Conservation (phyloP, 2,329 filamentous ascomycete genomes). For the Monosporascus sp. region DNA sequence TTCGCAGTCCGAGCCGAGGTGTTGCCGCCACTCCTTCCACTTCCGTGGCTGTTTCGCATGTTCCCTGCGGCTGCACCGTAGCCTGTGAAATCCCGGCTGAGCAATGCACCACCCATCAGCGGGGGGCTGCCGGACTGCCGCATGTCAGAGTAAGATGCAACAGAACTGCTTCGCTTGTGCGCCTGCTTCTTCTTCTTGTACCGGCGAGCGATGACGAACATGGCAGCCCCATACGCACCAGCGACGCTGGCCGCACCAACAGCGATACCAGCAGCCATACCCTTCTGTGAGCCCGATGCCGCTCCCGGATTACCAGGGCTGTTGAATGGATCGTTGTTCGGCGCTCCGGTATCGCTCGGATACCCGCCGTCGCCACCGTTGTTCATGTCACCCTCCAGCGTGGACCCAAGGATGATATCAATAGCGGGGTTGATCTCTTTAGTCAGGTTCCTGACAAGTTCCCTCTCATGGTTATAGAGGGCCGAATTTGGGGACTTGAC, state of each 20-base stretch:
- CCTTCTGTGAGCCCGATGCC: conserved; percentile 53
- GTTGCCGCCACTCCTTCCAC: conserved; percentile 52
- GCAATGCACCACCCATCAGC: conserved; percentile 65
- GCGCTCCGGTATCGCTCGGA: conserved; percentile 22
- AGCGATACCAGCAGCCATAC: conserved; percentile 64
- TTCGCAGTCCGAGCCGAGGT: conserved; percentile 54
- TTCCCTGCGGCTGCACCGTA: conserved; percentile 45
- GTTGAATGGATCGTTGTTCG: conserved; percentile 37
- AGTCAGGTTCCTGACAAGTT: conserved; percentile 68
- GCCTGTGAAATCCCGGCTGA: conserved; percentile 51
- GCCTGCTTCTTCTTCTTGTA: conserved; percentile 82
- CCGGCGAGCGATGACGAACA: conserved; percentile 87
- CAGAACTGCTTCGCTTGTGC: conserved; percentile 72
- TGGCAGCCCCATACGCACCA: conserved; percentile 84
- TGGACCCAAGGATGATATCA: conserved; percentile 50
- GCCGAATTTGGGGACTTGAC: conserved; percentile 66
- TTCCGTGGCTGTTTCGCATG: conserved; percentile 56
- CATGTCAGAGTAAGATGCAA: conserved; percentile 55
- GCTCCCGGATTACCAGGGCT: conserved; percentile 31
- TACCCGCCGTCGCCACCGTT: conserved; percentile 32
- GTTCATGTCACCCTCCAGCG: conserved; percentile 34
- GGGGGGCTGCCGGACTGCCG: conserved; percentile 50
- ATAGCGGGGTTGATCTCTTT: conserved; percentile 80
- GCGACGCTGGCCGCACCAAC: conserved; percentile 73
- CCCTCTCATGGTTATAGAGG: conserved; percentile 66